Percentiles rank a stretch among this genome's conserved stretches.
Evolutionary conservation across 768 basidiomycete genomes (phyloP).

Genomic region (Rhodotorula sphaerocarpa): DNA sequence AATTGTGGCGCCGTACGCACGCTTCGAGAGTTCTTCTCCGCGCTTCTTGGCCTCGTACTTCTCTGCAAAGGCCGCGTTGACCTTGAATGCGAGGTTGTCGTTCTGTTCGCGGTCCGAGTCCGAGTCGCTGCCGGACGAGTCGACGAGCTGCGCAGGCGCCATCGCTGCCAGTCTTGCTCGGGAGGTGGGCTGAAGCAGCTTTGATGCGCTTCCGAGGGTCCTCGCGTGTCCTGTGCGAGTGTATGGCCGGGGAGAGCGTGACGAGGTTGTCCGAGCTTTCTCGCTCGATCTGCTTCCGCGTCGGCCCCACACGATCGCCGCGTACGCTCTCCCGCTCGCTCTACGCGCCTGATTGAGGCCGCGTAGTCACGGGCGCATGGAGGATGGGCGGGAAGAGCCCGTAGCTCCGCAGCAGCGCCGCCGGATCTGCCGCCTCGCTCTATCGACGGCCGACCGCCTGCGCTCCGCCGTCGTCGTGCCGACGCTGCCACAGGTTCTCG

Average conservation of each 20-base stretch:
- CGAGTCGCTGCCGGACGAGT: conserved; percentile 7
- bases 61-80: conserved; percentile 70
- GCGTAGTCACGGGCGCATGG: no score
- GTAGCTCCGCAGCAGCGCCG: background rate
- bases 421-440: conserved; percentile 49
- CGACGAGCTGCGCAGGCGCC: conserved; percentile 5
- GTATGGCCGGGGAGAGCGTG: no score
- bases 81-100: conserved; percentile 46
- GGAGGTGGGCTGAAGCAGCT: background rate
- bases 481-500: conserved; percentile 66
- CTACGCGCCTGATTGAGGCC: no score
- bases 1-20: conserved; percentile 48
- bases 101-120: conserved; percentile 8
- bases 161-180: no score
- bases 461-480: conserved; percentile 79
- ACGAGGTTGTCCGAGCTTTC: no score
- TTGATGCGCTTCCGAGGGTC: no score
- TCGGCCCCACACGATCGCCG: no score
- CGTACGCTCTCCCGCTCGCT: no score
- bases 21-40: conserved; percentile 68
- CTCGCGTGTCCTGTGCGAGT: no score
- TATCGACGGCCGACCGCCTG: conserved; percentile 57
- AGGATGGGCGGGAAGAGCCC: background rate
- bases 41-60: conserved; percentile 77
- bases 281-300: no score